These are phyloP conservation scores for Seminavis robusta DNA, from an alignment of 108 stramenopile species.

Conservation along the genomic window DNA sequence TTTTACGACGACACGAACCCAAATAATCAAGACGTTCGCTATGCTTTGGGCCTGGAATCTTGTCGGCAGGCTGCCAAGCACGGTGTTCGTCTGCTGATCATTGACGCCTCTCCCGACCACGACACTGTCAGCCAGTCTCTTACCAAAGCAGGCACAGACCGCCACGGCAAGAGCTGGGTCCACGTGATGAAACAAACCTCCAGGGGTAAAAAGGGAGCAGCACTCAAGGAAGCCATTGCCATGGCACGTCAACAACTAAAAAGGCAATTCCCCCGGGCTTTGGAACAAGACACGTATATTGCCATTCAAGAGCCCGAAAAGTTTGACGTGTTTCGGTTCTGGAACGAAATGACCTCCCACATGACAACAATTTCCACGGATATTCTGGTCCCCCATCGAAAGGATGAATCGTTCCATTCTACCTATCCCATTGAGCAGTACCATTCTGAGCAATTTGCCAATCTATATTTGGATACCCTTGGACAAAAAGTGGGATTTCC, in stretches of 20 bases:
- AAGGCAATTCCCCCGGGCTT: neutral
- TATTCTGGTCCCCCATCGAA: conserved; percentile 36
- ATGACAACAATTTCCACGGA: conserved; percentile 21
- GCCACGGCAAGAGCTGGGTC: conserved; percentile 17
- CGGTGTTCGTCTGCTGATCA: conserved; percentile 21
- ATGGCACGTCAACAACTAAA: conserved; percentile 7
- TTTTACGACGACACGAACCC: conserved; percentile 25
- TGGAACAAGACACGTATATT: conserved; percentile 18
- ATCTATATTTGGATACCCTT: conserved; percentile 43
- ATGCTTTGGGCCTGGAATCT: conserved; percentile 32
- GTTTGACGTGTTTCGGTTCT: conserved; percentile 40
- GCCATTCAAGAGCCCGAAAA: conserved; percentile 64
- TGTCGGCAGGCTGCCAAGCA: conserved; percentile 26
- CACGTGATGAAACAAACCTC: conserved; percentile 21
- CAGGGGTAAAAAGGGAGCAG: conserved; percentile 48
- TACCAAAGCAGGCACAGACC: too few relatives aligned
- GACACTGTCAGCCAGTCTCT: too few relatives aligned
- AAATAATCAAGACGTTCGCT: too few relatives aligned
- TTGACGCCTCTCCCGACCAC: conserved; percentile 48
- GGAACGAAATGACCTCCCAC: conserved; percentile 14
- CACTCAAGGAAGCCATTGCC: conserved; percentile 43
- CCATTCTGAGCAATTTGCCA: conserved; percentile 57
- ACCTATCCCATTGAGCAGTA: conserved; percentile 72
- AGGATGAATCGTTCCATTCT: conserved; percentile 25
- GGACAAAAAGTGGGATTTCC: conserved; percentile 18